A percentile compares a stretch with the other conserved stretches of the same genome.
phyloP scores from a whole-genome alignment of 2,329 filamentous ascomycete species.

The Epichloe bromicola region DNA sequence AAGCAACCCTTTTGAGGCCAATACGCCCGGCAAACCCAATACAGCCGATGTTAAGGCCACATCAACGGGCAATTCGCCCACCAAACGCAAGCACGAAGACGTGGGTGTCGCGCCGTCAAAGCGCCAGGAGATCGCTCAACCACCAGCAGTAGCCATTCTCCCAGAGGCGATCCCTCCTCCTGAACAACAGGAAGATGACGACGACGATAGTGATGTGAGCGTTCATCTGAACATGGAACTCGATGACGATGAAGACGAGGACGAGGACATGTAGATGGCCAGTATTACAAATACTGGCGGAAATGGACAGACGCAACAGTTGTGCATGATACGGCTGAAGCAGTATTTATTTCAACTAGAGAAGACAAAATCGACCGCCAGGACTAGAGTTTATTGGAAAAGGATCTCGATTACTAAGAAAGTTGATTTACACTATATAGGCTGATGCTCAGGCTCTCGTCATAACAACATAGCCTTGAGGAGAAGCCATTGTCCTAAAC shows the following conservation, averaged over 20 bases:
- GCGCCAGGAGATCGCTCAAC: slow-evolving; percentile 25
- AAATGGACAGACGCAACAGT: background rate
- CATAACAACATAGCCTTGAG: background rate
- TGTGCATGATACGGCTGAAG: too few species aligned
- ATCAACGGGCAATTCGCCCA: slow-evolving; percentile 15
- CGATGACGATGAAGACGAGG: slow-evolving; percentile 36
- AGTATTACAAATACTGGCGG: background rate
- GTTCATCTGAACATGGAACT: slow-evolving; percentile 48
- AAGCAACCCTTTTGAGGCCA: slow-evolving; percentile 24
- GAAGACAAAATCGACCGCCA: too few species aligned
- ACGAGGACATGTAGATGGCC: slow-evolving; percentile 14
- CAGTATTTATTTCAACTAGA: too few species aligned
- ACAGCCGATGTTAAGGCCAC: background rate
- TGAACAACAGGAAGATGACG: slow-evolving; percentile 23
- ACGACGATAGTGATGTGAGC: slow-evolving; percentile 36
- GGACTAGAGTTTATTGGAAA: background rate
- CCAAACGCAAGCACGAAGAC: slow-evolving; percentile 29
- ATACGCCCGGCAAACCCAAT: slow-evolving; percentile 2
- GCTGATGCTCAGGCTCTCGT: background rate
- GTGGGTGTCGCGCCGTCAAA: slow-evolving; percentile 23
- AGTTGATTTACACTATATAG: background rate
- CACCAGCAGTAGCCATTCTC: slow-evolving; percentile 2
- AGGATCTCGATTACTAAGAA: background rate
- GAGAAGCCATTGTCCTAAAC: background rate
- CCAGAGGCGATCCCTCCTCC: slow-evolving; percentile 10